Evolutionary conservation across 1,139 yeast species (phyloP).

Genomic region (Protomyces inundatus): DNA sequence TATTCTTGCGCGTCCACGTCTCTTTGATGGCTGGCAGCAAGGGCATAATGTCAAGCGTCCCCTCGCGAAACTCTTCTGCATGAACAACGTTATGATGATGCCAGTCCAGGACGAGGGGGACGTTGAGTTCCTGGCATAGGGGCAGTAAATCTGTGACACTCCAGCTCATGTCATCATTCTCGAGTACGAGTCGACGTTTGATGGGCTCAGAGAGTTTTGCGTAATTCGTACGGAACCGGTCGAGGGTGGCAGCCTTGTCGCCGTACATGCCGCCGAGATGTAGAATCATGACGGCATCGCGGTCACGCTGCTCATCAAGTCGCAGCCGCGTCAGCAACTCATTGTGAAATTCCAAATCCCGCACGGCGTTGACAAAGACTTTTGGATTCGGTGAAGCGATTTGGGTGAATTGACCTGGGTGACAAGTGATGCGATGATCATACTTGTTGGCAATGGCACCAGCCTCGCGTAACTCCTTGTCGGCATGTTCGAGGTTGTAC

Average conservation of each 20-base stretch:
- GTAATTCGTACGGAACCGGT: conserved; percentile 27
- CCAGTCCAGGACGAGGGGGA: conserved; percentile 29
- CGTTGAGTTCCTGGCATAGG: conserved; percentile 26
- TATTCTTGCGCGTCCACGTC: conserved; percentile 60
- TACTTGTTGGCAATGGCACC: conserved; percentile 26
- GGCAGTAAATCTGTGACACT: conserved; percentile 27
- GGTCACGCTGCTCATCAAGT: conserved; percentile 21
- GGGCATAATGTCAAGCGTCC: conserved; percentile 20
- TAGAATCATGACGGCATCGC: conserved; percentile 27
- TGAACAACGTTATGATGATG: conserved; percentile 29
- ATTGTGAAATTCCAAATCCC: conserved; percentile 28
- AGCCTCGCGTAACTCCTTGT: conserved; percentile 24
- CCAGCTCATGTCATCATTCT: conserved; percentile 29
- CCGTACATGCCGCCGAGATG: conserved; percentile 29
- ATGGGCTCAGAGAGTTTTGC: conserved; percentile 24
- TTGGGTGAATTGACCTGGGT: conserved; percentile 29
- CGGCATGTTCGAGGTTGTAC: conserved; percentile 28
- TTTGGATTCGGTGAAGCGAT: conserved; percentile 25
- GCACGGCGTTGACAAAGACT: conserved; percentile 25
- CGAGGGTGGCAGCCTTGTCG: conserved; percentile 27
- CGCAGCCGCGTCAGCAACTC: conserved; percentile 24
- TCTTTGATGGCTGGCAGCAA: conserved; percentile 21
- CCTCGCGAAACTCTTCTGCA: conserved; percentile 27
- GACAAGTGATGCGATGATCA: conserved; percentile 27
- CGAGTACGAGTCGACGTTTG: conserved; percentile 25